Evolutionary conservation across 441 rosid species (phyloP).

Genomic region (Erodium moschatum): DNA sequence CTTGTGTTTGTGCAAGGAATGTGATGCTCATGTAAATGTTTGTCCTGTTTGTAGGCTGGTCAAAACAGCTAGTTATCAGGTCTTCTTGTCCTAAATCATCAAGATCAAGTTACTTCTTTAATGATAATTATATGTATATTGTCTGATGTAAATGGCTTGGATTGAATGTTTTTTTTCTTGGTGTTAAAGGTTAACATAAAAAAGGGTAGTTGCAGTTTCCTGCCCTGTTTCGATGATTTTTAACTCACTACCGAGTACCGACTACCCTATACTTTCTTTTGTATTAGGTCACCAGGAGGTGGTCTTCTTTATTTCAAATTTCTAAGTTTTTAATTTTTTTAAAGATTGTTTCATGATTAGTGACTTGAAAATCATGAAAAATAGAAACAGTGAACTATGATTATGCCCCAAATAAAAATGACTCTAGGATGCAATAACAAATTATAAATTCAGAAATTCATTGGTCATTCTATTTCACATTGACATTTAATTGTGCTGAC

Average conservation of each 20-base stretch:
- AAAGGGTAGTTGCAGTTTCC: too few relatives aligned
- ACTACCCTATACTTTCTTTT: too few relatives aligned
- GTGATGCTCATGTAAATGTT: constrained; percentile 39
- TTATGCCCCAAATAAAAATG: not conserved
- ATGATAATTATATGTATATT: too few relatives aligned
- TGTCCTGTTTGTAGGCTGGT: constrained; percentile 74
- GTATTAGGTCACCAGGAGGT: too few relatives aligned
- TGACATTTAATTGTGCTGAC: not conserved
- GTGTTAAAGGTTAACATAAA: too few relatives aligned
- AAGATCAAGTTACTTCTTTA: constrained; percentile 7
- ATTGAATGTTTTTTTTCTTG: not conserved
- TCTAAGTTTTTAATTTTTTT: too few relatives aligned
- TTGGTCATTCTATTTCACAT: not conserved
- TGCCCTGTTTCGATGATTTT: too few relatives aligned
- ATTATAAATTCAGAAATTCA: not conserved
- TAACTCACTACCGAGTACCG: too few relatives aligned
- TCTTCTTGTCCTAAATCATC: constrained; percentile 39
- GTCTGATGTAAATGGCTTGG: not conserved
- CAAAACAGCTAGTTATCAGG: constrained; percentile 51
- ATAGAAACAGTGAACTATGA: too few relatives aligned
- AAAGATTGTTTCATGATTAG: too few relatives aligned
- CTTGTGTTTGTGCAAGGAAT: constrained; percentile 67
- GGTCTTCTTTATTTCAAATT: too few relatives aligned
- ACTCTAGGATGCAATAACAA: not conserved
- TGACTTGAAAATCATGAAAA: too few relatives aligned